Percentiles rank a stretch among this genome's conserved stretches.
phyloP scores from a whole-genome alignment of 1,284 basidiomycete genomes.

The Trametes versicolor region DNA sequence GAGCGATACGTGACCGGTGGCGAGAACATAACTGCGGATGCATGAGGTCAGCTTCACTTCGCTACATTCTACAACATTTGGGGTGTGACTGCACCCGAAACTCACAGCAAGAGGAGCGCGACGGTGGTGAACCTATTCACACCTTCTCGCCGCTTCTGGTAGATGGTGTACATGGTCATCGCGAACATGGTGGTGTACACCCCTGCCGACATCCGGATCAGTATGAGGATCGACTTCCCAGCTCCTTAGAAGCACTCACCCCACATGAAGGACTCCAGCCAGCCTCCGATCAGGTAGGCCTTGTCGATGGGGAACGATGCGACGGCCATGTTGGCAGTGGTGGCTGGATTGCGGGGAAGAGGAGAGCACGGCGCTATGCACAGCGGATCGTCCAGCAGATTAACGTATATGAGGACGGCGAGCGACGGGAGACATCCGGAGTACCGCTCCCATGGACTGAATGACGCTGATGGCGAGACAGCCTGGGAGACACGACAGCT shows the following conservation, averaged over 20 bases:
- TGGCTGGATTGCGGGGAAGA: not conserved
- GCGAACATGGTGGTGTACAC: slow-evolving; percentile 13
- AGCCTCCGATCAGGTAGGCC: slow-evolving; percentile 23
- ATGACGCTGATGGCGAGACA: not conserved
- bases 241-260: not conserved
- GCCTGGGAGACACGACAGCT: not conserved
- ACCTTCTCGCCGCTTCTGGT: slow-evolving; percentile 16
- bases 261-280: slow-evolving; percentile 22
- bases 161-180: slow-evolving; percentile 10
- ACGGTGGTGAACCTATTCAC: slow-evolving; percentile 9
- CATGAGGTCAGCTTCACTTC: not conserved
- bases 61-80: not conserved
- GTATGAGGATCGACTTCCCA: not conserved
- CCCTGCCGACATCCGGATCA: not conserved
- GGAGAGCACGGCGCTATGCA: not conserved
- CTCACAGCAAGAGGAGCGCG: slow-evolving; percentile 13
- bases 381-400: not conserved
- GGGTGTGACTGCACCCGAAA: not conserved
- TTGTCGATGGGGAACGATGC: slow-evolving; percentile 21
- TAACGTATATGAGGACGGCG: not conserved
- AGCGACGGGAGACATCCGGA: not conserved
- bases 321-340: not conserved
- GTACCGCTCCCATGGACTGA: not conserved
- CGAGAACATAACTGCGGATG: slow-evolving; percentile 9
- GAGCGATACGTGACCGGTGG: slow-evolving; percentile 19